phyloP scores from a whole-genome alignment of 169 alveolate species.

The Plasmodium blacklocki region DNA sequence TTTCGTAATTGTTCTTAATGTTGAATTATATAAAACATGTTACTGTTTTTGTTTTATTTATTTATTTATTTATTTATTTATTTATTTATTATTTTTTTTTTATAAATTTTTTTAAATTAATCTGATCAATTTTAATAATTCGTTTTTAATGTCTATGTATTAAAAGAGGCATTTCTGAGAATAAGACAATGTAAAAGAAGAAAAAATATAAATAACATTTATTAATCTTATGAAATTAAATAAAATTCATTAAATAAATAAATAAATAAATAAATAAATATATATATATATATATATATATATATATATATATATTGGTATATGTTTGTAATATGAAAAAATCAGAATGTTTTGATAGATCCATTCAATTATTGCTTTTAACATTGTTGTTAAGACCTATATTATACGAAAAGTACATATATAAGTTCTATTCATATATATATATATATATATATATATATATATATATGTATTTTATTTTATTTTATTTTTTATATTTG shows the following conservation, averaged over 20 bases:
- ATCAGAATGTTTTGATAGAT: not conserved
- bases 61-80: no score
- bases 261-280: not conserved
- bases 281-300: not conserved
- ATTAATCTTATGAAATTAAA: not conserved
- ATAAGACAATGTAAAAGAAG: not conserved
- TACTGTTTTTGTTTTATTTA: not conserved
- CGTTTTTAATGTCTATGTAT: conserved; percentile 13
- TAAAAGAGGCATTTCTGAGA: not conserved
- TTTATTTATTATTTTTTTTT: no score
- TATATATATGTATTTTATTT: no score
- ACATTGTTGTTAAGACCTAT: no score
- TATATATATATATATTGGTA: not conserved
- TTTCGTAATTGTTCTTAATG: no score
- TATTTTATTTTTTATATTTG: no score
- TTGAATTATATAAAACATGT: no score
- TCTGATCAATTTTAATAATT: conserved; percentile 8
- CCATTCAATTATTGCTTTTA: no score
- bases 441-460: no score
- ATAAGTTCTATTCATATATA: no score
- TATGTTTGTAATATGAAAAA: conserved; percentile 19
- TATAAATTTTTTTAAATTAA: conserved; percentile 36
- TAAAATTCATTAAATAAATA: conserved; percentile 5
- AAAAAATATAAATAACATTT: no score
- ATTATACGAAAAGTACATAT: no score